Evolutionary conservation across 495 filamentous ascomycete species (phyloP).

Genomic region (Cercophora newfieldiana): DNA sequence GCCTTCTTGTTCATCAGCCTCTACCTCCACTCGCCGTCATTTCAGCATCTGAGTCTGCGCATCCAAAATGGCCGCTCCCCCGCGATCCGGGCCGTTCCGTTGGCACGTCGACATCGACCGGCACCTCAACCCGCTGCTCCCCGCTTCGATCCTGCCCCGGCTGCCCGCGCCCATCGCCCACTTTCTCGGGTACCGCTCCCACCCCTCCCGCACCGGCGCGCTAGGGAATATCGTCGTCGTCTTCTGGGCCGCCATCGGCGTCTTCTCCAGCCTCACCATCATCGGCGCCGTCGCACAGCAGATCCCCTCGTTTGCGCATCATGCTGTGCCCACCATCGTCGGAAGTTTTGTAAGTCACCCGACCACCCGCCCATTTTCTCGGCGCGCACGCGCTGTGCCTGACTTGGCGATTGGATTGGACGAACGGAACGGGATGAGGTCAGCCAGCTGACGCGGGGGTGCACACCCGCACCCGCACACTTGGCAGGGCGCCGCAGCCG

Average conservation of each 20-base stretch:
- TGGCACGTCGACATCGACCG: constrained; percentile 67
- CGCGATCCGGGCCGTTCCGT: constrained; percentile 19
- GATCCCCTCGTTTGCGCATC: constrained; percentile 36
- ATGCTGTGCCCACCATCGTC: constrained; percentile 50
- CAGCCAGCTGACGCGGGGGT: background rate
- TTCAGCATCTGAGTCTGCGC: background rate
- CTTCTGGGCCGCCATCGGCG: constrained; percentile 54
- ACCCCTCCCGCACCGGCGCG: constrained; percentile 23
- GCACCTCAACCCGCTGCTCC: constrained; percentile 62
- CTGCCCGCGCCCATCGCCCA: constrained; percentile 50
- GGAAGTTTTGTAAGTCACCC: constrained; percentile 49
- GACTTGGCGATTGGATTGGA: background rate
- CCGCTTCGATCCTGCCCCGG: constrained; percentile 45
- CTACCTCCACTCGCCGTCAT: background rate
- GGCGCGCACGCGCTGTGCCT: background rate
- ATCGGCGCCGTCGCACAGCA: constrained; percentile 46
- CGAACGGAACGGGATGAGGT: too few species aligned
- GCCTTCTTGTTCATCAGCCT: background rate
- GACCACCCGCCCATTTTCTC: background rate
- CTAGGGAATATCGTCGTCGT: constrained; percentile 53
- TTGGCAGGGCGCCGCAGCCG: constrained; percentile 70
- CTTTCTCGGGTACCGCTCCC: constrained; percentile 53
- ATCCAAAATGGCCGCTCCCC: background rate
- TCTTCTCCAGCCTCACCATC: constrained; percentile 50
- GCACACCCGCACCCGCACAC: background rate